Conservation (phyloP, 768 basidiomycete species). For the Leccinellum albellum region DNA sequence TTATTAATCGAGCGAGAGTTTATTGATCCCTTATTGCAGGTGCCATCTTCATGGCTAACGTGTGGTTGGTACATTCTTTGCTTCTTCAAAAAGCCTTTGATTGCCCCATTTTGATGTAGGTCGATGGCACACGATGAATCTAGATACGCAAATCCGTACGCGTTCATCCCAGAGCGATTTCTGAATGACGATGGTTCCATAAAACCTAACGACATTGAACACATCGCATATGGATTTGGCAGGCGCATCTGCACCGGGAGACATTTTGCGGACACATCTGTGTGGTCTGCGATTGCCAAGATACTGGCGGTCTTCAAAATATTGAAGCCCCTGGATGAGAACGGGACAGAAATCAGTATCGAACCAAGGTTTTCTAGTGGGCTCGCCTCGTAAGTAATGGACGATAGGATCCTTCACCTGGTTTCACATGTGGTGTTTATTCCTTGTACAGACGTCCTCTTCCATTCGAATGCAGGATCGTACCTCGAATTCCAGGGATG, state of each 20-base stretch:
- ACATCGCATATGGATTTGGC: neutral
- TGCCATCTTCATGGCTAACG: neutral
- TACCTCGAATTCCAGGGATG: neutral
- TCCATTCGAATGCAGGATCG: neutral
- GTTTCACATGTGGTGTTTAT: neutral
- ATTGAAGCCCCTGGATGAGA: neutral
- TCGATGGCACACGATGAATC: neutral
- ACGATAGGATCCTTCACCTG: neutral
- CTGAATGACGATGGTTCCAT: neutral
- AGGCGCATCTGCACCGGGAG: neutral
- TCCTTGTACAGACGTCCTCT: neutral
- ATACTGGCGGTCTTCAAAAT: neutral
- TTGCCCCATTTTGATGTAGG: neutral
- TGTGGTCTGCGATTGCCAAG: neutral
- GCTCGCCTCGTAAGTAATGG: neutral
- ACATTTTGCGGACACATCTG: neutral
- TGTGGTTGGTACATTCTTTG: neutral
- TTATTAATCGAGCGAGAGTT: neutral
- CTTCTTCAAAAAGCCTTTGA: neutral
- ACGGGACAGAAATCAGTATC: neutral
- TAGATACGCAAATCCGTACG: neutral
- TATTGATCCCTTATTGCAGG: neutral
- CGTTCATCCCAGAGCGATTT: neutral
- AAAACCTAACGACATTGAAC: neutral
- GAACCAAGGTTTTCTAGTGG: neutral